Evolutionary conservation across 2,329 filamentous ascomycete genomes (phyloP).

Genomic region (Geosmithia putterillii): DNA sequence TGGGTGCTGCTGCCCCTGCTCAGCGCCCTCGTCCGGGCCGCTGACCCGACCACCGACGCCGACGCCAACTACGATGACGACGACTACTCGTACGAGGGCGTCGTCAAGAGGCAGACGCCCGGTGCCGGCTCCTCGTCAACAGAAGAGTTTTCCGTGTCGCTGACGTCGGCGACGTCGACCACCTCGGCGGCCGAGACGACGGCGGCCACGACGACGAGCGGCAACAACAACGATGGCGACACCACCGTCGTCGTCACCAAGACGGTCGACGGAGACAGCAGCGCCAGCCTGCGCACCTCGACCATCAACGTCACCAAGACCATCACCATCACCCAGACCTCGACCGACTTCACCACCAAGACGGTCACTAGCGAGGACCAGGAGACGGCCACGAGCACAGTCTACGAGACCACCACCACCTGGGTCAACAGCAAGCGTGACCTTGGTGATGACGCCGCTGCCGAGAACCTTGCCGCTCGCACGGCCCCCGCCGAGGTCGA

Average conservation of each 20-base stretch:
- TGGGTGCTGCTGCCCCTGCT: constrained; percentile 3
- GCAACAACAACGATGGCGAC: constrained; percentile 5
- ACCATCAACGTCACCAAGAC: constrained; percentile 7
- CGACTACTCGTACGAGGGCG: not conserved
- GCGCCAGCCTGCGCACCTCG: constrained; percentile 1
- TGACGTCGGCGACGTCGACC: not conserved
- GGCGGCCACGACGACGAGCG: not conserved
- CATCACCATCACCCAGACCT: constrained; percentile 7
- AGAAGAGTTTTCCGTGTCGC: not conserved
- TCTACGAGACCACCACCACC: constrained; percentile 21
- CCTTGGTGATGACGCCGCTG: not conserved
- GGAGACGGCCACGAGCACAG: constrained; percentile 20
- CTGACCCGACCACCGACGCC: no score
- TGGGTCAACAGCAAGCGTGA: constrained; percentile 19
- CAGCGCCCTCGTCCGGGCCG: constrained; percentile 3
- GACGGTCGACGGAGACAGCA: constrained; percentile 14
- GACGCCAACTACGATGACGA: not conserved
- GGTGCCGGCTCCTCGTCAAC: not conserved
- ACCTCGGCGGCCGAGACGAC: not conserved
- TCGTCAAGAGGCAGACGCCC: not conserved
- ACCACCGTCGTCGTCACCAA: constrained; percentile 14
- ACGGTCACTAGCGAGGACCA: constrained; percentile 16
- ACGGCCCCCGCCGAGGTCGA: constrained; percentile 1
- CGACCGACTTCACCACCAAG: constrained; percentile 14
- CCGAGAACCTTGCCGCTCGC: not conserved